Evolutionary conservation across 108 stramenopile species (phyloP), one percentile per base, ranked within the genome.

Genomic region (Mediolabrus comicus): DNA sequence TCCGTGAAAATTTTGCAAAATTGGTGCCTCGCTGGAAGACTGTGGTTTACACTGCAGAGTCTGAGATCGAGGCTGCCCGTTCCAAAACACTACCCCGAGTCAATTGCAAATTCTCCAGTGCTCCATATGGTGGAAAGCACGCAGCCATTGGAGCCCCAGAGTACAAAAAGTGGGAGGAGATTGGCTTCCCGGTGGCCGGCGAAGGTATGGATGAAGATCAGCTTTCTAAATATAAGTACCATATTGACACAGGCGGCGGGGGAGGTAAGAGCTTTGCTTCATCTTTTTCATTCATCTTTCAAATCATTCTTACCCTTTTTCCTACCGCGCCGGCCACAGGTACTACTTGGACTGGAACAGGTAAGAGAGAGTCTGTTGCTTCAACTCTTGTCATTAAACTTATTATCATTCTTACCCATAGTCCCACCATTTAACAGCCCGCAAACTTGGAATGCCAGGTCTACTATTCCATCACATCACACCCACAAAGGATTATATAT

Each of bases 231-330:
- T 76, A 57, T 28, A 62, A 69, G 36, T 76, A 76, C 31, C 69
- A 71, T 14, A 64, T 76, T 30, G 75, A 76, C 26, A 32, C 70
- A 1, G 75, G 75, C 10, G 75, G 75, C 4, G 75, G 69, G 0
- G 75, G 75, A 4, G 68, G 65, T 3, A n/a, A n/a, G n/a, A n/a
- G n/a, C n/a, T n/a, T n/a, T n/a, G n/a, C n/a, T n/a, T n/a, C n/a
- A n/a, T n/a, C n/a, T n/a, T n/a, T n/a, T n/a, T n/a, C n/a, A n/a
- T n/a, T n/a, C n/a, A n/a, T n/a, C n/a, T n/a, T n/a, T n/a, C n/a
- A n/a, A n/a, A n/a, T n/a, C n/a, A n/a, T n/a, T n/a, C n/a, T n/a
- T n/a, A n/a, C n/a, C n/a, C n/a, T n/a, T n/a, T n/a, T n/a, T n/a
- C n/a, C n/a, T n/a, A n/a, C n/a, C n/a, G n/a, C n/a, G n/a, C n/a